phyloP scores from a whole-genome alignment of 2,329 filamentous ascomycete species.

The Coniochaeta sp. region DNA sequence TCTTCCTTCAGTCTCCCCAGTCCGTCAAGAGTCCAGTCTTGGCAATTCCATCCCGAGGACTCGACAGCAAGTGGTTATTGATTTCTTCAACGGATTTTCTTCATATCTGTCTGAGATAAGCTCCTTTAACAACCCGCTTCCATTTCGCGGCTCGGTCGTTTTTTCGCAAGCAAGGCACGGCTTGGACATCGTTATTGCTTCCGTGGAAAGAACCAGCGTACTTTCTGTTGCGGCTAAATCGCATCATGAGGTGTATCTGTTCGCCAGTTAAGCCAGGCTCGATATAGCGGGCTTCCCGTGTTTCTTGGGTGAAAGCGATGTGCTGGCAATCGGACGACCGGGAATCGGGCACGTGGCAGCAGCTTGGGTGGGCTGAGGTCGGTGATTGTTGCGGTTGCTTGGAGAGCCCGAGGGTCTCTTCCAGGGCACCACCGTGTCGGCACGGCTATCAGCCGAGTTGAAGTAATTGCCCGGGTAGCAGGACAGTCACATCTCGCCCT shows the following conservation, averaged over 20 bases:
- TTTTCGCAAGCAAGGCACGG: neutral
- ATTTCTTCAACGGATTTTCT: no score
- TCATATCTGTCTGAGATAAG: no score
- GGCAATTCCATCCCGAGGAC: no score
- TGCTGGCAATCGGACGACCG: neutral
- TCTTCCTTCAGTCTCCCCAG: no score
- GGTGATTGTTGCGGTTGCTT: neutral
- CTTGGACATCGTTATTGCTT: neutral
- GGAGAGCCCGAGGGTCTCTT: neutral
- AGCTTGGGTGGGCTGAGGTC: neutral
- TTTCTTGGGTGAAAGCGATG: neutral
- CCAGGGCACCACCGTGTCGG: no score
- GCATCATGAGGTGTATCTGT: neutral
- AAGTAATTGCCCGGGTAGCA: no score
- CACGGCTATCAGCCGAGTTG: no score
- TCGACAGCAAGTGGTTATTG: no score
- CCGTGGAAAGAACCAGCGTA: neutral
- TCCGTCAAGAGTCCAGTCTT: no score
- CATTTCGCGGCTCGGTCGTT: neutral
- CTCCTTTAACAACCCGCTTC: no score
- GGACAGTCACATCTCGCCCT: no score
- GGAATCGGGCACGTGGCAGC: neutral
- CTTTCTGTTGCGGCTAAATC: neutral
- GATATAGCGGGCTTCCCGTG: no score
- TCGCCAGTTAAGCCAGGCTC: neutral